Evolutionary conservation across 2,329 filamentous ascomycete genomes (phyloP), one percentile per base, ranked within the genome.

Genomic region (Torrubiella hemipterigena): DNA sequence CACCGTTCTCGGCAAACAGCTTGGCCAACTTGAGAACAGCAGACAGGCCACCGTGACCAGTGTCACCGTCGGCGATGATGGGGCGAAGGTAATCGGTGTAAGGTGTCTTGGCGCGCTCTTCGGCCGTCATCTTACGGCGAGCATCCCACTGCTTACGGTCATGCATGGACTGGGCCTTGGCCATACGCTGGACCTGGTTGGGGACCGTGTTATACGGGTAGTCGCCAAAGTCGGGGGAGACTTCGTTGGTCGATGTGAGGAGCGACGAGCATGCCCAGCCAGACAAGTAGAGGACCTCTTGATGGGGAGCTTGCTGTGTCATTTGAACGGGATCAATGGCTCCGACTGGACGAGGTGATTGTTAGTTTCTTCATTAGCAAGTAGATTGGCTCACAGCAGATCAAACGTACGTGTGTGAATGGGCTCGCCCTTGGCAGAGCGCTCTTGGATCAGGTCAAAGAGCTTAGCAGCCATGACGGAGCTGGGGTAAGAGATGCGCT

Each of bases 131-230:
- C 55, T 84, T 84, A 42, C 86, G 73, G 36, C 91, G 70, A 16
- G 73, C 63, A 53, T 95, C 86, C 78, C 83, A 96, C 49, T 95
- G 83, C 58, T 93, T 94, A 43, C 91, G 79, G 56, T 98, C 91
- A 55, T 98, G 91, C 66, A 96, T 77, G 42, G 86, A 86, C 58
- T 98, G 91, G 4, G 91, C 91, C 61, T 96, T 96, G 62, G 93
- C 85, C 31, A 98, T 64, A 41, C 91, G 76, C 62, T 98, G 86
- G 4, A 98, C 91, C 55, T 96, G 91, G 59, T 96, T 96, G 7
- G 91, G 91, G 5, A 98, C 91, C 0, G 91, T 98, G 53, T 96
- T 96, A 63, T 98, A 98, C 0, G 91, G 91, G 55, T 98, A 98
- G 58, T 98, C 91, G 48, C 91, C 91, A 60, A 96, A 94, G 54